Percentiles rank a stretch among this genome's conserved stretches.
Conservation (phyloP, 306 rosid genomes). For the Arachis stenosperma region DNA sequence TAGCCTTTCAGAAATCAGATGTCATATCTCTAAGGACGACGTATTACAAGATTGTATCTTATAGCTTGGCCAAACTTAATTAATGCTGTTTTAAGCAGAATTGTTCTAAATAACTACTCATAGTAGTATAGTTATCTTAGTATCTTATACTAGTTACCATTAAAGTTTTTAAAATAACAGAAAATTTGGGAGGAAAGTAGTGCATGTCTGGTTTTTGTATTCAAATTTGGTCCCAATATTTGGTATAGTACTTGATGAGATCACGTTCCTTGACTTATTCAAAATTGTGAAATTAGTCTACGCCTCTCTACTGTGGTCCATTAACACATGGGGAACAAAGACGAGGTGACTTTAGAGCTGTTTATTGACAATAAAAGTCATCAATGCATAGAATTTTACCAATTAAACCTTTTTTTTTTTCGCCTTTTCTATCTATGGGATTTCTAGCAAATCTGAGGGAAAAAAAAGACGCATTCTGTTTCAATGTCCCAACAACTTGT, state of each 20-base stretch:
- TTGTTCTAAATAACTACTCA: no score
- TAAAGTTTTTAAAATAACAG: no score
- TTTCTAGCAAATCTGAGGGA: slow-evolving; percentile 2
- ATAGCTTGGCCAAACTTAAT: no score
- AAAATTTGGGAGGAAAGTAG: no score
- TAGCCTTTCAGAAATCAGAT: no score
- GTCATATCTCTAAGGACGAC: no score
- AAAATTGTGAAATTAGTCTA: slow-evolving; percentile 3
- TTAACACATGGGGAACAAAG: slow-evolving; percentile 25
- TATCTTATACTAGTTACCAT: no score
- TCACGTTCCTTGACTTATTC: slow-evolving; percentile 44
- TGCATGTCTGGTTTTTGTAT: slow-evolving; percentile 1
- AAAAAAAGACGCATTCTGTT: slow-evolving; percentile 38
- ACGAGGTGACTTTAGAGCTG: slow-evolving; percentile 37
- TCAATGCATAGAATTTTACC: slow-evolving; percentile 31
- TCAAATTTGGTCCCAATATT: slow-evolving; percentile 34
- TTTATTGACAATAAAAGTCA: slow-evolving; percentile 39
- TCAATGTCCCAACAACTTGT: slow-evolving; percentile 42
- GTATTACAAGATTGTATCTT: no score
- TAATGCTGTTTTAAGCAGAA: no score
- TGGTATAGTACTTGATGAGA: slow-evolving; percentile 45
- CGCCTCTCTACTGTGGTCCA: slow-evolving; percentile 39
- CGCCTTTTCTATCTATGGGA: slow-evolving; percentile 15
- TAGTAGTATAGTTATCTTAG: no score
- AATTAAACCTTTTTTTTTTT: slow-evolving; percentile 22